Evolutionary conservation across 768 basidiomycete genomes (phyloP), one percentile per base, ranked within the genome.

Genomic region (Cubamyces lactineus): DNA sequence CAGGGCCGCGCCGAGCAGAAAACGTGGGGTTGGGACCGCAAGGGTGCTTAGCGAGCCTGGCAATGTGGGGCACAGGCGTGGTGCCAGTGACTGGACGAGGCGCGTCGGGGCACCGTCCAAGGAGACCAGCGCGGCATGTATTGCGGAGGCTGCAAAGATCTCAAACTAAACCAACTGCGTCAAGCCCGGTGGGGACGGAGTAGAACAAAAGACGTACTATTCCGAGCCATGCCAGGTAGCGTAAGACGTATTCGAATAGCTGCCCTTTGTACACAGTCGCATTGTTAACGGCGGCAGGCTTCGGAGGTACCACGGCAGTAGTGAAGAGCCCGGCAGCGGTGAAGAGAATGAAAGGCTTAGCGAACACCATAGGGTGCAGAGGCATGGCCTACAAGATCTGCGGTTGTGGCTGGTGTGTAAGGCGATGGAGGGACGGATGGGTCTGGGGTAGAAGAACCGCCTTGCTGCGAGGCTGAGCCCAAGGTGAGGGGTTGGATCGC

Each of bases 251-350:
- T 28, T 54, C 53, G 42, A 54, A 54, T 0, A 30, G 41, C 9
- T 54, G 53, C 7, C 53, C 53, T 17, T 28, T 41, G n/a, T 51
- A 51, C 1, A 50, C 23, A 7, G 15, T 8, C 15, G 7, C 7
- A 5, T 19, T 17, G 21, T 47, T 7, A 38, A 71, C 70, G 13
- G 69, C 46, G 0, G 71, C 71, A n/a, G 67, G 16, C 24, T 42
- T 64, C 3, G 53, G 53, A 17, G 53, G 53, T 3, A 26, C 41
- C 7, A 54, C 3, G 16, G 40, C 52, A 11, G 23, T n/a, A 2
- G 40, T 26, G 42, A 42, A 19, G 15, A 54, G 34, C n/a, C 19
- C 46, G 21, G 19, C 50, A 8, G 30, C 5, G 12, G 24, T 24
- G 30, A 38, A 15, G 30, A 51, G n/a, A 6, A 34, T 15, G n/a